phyloP scores from a whole-genome alignment of 176 grass and related monocot species.

The Zizania latifolia region DNA sequence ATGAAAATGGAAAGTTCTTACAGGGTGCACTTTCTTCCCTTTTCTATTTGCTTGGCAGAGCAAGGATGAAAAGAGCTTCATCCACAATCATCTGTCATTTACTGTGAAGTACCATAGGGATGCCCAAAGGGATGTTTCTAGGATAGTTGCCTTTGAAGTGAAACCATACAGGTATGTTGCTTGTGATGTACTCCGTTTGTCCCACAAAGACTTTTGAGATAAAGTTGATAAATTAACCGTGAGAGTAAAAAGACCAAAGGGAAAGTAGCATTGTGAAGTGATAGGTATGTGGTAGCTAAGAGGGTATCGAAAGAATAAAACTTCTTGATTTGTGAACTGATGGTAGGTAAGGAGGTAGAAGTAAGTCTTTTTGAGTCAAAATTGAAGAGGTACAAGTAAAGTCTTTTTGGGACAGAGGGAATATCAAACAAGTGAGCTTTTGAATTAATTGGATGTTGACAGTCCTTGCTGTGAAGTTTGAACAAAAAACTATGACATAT shows the following conservation, averaged over 20 bases:
- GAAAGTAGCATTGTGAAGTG: too few species aligned
- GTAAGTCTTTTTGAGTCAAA: too few species aligned
- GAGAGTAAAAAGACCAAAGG: too few species aligned
- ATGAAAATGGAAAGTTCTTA: conserved; percentile 8
- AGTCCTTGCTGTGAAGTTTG: conserved; percentile 13
- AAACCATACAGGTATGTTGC: conserved; percentile 64
- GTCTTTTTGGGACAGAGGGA: too few species aligned
- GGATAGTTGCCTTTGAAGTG: conserved; percentile 85
- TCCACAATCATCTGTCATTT: conserved; percentile 85
- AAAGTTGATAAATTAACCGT: too few species aligned
- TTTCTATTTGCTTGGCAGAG: conserved; percentile 39
- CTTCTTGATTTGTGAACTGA: too few species aligned
- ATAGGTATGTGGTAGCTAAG: too few species aligned
- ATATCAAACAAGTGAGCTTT: not conserved
- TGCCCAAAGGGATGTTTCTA: conserved; percentile 57
- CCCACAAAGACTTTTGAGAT: too few species aligned
- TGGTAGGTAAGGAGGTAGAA: too few species aligned
- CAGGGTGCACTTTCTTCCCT: not conserved
- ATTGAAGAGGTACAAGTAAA: too few species aligned
- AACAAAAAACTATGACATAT: conserved; percentile 15
- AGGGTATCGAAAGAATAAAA: too few species aligned
- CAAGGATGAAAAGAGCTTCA: conserved; percentile 85
- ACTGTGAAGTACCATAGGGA: conserved; percentile 83
- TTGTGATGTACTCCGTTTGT: too few species aligned
- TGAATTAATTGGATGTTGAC: not conserved